These are phyloP conservation scores for Tetrahymena thermophila DNA, from an alignment of 73 alveolate genomes.

Conservation along the genomic window DNA sequence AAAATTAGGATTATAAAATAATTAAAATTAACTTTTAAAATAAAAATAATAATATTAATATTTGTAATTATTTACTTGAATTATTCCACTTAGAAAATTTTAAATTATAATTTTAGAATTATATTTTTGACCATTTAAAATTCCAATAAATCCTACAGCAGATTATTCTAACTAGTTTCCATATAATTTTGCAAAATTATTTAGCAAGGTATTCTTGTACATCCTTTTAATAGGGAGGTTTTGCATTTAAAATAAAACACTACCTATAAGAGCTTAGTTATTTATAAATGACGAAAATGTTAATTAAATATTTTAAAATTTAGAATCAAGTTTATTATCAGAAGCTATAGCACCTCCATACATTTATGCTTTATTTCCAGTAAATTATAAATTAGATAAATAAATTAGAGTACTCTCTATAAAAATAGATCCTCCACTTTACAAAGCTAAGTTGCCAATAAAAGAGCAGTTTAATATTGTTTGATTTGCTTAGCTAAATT, in stretches of 20 bases:
- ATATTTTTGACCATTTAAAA: background rate
- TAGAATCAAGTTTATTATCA: background rate
- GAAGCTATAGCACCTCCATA: background rate
- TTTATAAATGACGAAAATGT: background rate
- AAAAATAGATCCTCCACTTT: background rate
- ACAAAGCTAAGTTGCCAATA: background rate
- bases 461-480: background rate
- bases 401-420: no score
- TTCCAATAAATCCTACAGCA: background rate
- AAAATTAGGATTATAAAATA: no score
- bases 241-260: background rate
- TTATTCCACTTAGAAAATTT: background rate
- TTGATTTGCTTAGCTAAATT: background rate
- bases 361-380: background rate
- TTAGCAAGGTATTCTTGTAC: background rate
- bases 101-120: no score
- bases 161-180: background rate
- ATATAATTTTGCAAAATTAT: background rate
- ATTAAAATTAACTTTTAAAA: no score
- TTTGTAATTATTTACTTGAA: background rate
- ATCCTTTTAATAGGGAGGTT: background rate
- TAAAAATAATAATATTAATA: no score
- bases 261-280: background rate
- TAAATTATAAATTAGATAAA: background rate
- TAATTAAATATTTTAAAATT: no score